phyloP scores from a whole-genome alignment of 176 grass and related monocot species.

The Neostapfia colusana region DNA sequence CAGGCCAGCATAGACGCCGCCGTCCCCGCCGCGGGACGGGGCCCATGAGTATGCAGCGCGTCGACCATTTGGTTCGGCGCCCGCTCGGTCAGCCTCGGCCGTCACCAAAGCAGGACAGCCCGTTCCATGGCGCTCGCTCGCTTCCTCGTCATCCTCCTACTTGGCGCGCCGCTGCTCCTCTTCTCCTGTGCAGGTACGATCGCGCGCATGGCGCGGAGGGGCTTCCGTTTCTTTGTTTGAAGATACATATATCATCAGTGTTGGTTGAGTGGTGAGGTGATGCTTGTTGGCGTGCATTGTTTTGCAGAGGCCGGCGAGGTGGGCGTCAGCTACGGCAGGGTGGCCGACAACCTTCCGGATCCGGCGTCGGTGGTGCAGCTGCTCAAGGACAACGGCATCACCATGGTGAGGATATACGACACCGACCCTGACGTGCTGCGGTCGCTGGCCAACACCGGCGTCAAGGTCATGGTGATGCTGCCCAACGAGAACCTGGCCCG shows the following conservation, averaged over 20 bases:
- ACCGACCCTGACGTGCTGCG: constrained; percentile 31
- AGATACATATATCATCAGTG: not conserved
- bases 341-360: constrained; percentile 28
- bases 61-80: too few relatives aligned
- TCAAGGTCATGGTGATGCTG: constrained; percentile 53
- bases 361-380: constrained; percentile 45
- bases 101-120: too few relatives aligned
- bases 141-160: too few relatives aligned
- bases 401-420: constrained; percentile 53
- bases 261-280: not conserved
- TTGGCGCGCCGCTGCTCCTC: too few relatives aligned
- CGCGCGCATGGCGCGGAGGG: too few relatives aligned
- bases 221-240: too few relatives aligned
- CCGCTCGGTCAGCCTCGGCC: too few relatives aligned
- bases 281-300: not conserved
- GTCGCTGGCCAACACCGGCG: constrained; percentile 41
- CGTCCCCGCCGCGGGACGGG: too few relatives aligned
- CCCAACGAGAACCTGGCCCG: constrained; percentile 44
- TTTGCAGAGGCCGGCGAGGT: constrained; percentile 8
- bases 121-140: too few relatives aligned
- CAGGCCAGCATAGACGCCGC: too few relatives aligned
- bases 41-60: too few relatives aligned
- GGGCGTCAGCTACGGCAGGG: not conserved
- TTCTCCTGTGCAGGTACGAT: too few relatives aligned
- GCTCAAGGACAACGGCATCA: constrained; percentile 44